Evolutionary conservation across 495 filamentous ascomycete species (phyloP).

Genomic region (Penicillium turbatum): DNA sequence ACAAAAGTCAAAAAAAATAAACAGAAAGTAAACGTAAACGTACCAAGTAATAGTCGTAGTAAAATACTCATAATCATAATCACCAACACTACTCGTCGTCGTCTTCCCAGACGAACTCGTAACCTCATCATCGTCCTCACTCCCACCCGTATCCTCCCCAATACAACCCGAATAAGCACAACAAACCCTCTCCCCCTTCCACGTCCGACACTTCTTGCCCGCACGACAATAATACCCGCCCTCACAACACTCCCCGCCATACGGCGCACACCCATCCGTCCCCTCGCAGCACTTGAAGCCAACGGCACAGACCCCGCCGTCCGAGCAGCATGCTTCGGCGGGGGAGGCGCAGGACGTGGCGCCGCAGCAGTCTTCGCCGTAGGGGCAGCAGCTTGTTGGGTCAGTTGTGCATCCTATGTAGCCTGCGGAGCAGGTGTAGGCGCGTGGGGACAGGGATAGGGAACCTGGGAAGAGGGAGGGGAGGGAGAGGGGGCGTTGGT

Average conservation of each 20-base stretch:
- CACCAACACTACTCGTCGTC: not conserved
- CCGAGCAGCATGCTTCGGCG: slow-evolving; percentile 14
- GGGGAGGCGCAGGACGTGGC: slow-evolving; percentile 16
- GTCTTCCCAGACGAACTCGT: slow-evolving; percentile 3
- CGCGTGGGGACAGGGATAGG: not conserved
- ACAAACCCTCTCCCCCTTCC: slow-evolving; percentile 11
- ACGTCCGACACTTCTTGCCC: slow-evolving; percentile 17
- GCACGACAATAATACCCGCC: slow-evolving; percentile 18
- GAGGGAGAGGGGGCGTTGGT: too few relatives aligned
- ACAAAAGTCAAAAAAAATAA: too few relatives aligned
- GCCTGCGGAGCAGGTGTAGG: slow-evolving; percentile 4
- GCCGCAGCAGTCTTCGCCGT: slow-evolving; percentile 12
- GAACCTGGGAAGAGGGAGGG: not conserved
- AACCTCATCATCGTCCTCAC: not conserved
- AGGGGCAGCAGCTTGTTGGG: slow-evolving; percentile 13
- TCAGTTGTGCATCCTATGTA: slow-evolving; percentile 15
- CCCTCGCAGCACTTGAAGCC: slow-evolving; percentile 21
- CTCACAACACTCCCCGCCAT: slow-evolving; percentile 16
- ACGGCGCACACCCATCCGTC: slow-evolving; percentile 12
- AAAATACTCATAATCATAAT: slow-evolving; percentile 14
- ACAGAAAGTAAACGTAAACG: not conserved
- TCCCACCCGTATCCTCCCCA: slow-evolving; percentile 6
- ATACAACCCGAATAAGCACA: slow-evolving; percentile 17
- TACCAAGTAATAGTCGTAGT: slow-evolving; percentile 24
- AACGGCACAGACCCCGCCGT: slow-evolving; percentile 14